Base-by-base conservation (phyloP, 164 flowering plant genomes). In the Nymphaea colorata region DNA sequence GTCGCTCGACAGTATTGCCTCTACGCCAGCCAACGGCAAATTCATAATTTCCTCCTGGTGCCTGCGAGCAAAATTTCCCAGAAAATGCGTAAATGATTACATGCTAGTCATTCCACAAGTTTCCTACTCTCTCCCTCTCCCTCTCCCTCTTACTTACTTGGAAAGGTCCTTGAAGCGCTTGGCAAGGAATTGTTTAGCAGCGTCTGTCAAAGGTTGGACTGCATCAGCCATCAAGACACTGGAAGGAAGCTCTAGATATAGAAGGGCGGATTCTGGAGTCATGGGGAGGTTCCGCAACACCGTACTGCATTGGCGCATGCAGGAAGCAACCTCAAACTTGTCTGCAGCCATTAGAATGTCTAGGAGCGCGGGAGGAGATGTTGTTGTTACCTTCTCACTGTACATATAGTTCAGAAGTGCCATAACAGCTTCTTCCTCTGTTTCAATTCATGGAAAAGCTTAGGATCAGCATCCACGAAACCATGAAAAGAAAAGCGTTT, bases 331-430 rank as follows among this genome's bases (percentile, higher is more conserved):
- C 80, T 92, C 96, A 79, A 83, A 94, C 68, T 94, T 94, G 76
- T 94, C 98, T 51, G 98, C 96, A 74, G 96, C 98, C 97, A 95
- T 90, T 14, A 95, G 81, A 66, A 95, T 91, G 81, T 95, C 99
- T 65, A 91, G 79, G 66, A 61, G 7, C 59, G 85, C 90, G 42
- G 99, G 82, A 55, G 96, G 89, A 12, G 90, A 64, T 44, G 81
- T 81, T 5, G 78, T 69, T 12, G 87, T 70, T 67, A 94, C 65
- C 10, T 82, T 78, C 75, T 85, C 91, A 77, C 91, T 84, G 77
- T 95, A 95, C 91, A 95, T 95, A 67, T 88, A 95, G 77, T 86
- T 92, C 75, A 95, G 76, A 59, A 95, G 90, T 79, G 87, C 99
- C 96, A 95, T 86, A 44, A 92, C 81, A 16, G 99, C 96, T 79